Base-by-base conservation (phyloP, 2,329 filamentous ascomycete genomes). In the Fusarium domesticum region DNA sequence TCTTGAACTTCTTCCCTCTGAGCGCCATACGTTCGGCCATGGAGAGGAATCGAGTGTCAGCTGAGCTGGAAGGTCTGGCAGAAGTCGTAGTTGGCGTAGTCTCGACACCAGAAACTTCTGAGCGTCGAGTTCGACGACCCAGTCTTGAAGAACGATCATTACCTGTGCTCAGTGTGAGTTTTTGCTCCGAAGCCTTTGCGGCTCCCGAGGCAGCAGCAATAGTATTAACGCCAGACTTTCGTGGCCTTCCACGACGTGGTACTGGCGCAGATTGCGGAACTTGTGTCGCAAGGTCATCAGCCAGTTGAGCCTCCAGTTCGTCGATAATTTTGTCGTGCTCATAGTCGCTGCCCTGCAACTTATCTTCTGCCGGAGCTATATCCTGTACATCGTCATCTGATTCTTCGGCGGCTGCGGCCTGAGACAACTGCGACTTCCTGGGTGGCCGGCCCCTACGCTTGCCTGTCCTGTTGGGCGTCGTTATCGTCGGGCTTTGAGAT, bases 21-120 rank as follows among this genome's bases (percentile, higher is more conserved):
- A 78, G 64, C 25, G 72, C 75, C 70, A 80, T 74, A n/a, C 76
- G 71, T 53, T 81, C 78, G 30, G 72, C 71, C 73, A 82, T 74
- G 6, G 78, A 81, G 66, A 81, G 67, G 37, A 75, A 70, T 10
- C 66, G 61, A 57, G 58, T 48, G 28, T 46, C 35, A 5, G 43
- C 48, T 14, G 59, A 43, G 11, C 44, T 33, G 11, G 39, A 33
- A 11, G 31, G 45, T 18, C 42, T 40, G 18, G 45, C 15, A 11
- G 40, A 35, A 20, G 38, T 17, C n/a, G 48, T 30, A 16, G 43
- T 32, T 7, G 44, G 19, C 23, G 41, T 34, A 11, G 37, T 36
- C 17, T 41, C 34, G 17, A 44, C 28, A 17, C 43, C 25, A 43
- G 40, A 31, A 30, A 39, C 37, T 12, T 56, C 56, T 11, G 54